Evolutionary conservation across 2,329 filamentous ascomycete genomes (phyloP), one percentile per base, ranked within the genome.

Genomic region (Cryoendolithus antarcticus): DNA sequence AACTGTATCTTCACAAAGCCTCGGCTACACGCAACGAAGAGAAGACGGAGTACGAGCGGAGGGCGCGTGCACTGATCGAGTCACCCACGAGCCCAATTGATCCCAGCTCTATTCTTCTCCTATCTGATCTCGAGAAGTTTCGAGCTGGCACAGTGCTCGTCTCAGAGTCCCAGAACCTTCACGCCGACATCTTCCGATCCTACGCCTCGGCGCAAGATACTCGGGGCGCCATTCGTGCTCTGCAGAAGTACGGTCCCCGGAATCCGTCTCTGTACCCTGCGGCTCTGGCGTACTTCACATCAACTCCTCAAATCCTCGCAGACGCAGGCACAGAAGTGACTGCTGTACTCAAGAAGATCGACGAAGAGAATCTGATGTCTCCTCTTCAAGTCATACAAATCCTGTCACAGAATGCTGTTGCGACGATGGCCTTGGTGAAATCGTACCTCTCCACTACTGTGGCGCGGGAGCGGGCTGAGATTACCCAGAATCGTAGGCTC

Each of bases 361-460:
- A 95, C 56, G 74, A 81, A 45, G 86, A 94, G 52, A 81, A 85
- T 1, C 73, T 98, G 30, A 91, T 98, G 84, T 89, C 91, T 1
- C 91, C 91, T 1, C 67, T 98, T 3, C 91, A 98, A 59, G 91
- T 98, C 28, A 91, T 98, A 10, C 89, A 98, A 61, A 91, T 88
- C 0, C 73, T 98, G 9, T 80, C 75, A 44, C 72, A 73, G 38
- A 83, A 82, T 49, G 74, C 78, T 4, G 85, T 95, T 2, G 89
- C 93, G 1, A 96, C 86, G 0, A 95, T 98, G 84, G 91, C 89
- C 37, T 86, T 96, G 73, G 81, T 98, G 45, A 96, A 95, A 62
- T 77, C 80, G 4, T 98, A 98, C 61, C 76, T 98, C 2, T 77
- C 82, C 47, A 77, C 82, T 37, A 94, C 88, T 6, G 93, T 98